Evolutionary conservation across 2,329 filamentous ascomycete genomes (phyloP).

Genomic region (Cladosporium colombiae): DNA sequence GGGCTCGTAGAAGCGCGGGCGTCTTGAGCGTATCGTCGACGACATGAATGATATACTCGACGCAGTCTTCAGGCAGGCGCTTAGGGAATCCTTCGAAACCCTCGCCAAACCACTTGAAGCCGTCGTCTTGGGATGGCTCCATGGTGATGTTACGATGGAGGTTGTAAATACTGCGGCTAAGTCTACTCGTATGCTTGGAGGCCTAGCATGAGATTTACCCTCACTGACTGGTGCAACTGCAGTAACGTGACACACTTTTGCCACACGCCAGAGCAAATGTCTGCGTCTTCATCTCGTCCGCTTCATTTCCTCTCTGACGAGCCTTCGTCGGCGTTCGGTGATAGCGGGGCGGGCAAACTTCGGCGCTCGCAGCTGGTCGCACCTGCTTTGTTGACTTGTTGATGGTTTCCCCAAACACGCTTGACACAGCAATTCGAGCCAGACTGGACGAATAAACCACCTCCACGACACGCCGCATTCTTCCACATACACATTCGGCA

Average conservation of each 20-base stretch:
- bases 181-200: background rate
- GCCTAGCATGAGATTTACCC: background rate
- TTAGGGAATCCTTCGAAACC: conserved; percentile 67
- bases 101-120: conserved; percentile 66
- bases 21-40: conserved; percentile 57
- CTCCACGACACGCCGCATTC: background rate
- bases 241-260: background rate
- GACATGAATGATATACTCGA: conserved; percentile 81
- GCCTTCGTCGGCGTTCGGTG: background rate
- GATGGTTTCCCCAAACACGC: conserved; percentile 10
- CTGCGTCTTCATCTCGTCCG: background rate
- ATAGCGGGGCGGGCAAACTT: background rate
- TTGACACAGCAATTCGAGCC: background rate
- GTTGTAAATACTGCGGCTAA: background rate
- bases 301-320: background rate
- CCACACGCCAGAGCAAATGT: background rate
- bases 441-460: conserved; percentile 1
- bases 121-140: conserved; percentile 49
- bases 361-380: background rate
- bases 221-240: background rate
- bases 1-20: conserved; percentile 57
- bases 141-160: conserved; percentile 29
- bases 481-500: background rate
- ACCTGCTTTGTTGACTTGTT: conserved; percentile 19
- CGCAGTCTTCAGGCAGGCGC: conserved; percentile 75